phyloP scores from a whole-genome alignment of 2,329 filamentous ascomycete genomes.

The Verticillium klebahnii region DNA sequence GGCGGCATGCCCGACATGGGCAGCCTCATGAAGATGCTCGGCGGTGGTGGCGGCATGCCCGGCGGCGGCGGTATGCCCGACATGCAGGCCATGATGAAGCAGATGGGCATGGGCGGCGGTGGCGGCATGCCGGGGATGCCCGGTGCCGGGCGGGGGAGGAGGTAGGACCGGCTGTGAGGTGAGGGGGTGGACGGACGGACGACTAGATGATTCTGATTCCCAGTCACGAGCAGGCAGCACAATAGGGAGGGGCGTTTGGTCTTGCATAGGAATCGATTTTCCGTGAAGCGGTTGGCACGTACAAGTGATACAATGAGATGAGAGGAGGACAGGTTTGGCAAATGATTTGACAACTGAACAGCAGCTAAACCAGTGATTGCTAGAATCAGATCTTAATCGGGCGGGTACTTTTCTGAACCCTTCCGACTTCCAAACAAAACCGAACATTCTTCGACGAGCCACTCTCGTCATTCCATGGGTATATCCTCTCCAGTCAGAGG shows the following conservation, averaged over 20 bases:
- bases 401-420: no score
- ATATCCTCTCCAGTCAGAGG: neutral
- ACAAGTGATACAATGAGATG: neutral
- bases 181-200: neutral
- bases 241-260: neutral
- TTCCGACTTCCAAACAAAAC: no score
- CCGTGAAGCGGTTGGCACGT: neutral
- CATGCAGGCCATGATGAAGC: conserved; percentile 76
- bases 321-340: neutral
- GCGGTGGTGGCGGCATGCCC: conserved; percentile 55
- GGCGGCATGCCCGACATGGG: conserved; percentile 75
- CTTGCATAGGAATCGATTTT: neutral
- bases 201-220: neutral
- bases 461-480: neutral
- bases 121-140: conserved; percentile 12
- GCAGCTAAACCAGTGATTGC: no score
- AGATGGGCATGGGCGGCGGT: conserved; percentile 58
- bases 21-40: conserved; percentile 88
- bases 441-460: no score
- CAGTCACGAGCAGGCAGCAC: neutral
- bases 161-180: neutral
- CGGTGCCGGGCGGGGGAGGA: conserved; percentile 1
- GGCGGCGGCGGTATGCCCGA: conserved; percentile 64
- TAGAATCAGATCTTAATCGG: no score
- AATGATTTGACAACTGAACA: neutral